Conservation (phyloP, 2,329 filamentous ascomycete species). For the Phymatotrichopsis omnivora region DNA sequence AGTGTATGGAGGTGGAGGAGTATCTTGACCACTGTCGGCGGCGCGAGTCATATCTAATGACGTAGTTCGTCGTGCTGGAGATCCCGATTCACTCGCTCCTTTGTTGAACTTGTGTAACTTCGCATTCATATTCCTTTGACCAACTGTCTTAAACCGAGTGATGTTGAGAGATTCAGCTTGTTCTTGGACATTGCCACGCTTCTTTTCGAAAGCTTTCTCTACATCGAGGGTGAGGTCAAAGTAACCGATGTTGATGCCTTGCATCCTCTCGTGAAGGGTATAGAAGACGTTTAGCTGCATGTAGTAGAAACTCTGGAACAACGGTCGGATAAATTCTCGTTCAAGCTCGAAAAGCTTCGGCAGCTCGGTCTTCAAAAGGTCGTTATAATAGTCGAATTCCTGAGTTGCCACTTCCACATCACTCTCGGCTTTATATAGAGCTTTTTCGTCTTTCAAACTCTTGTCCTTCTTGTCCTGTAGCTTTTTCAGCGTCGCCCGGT, state of each 20-base stretch:
- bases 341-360: conserved; percentile 85
- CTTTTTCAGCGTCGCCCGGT: conserved; percentile 75
- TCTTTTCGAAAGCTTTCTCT: conserved; percentile 79
- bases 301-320: conserved; percentile 99
- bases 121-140: conserved; percentile 44
- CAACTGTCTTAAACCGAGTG: conserved; percentile 82
- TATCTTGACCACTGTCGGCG: conserved; percentile 41
- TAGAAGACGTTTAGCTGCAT: conserved; percentile 99
- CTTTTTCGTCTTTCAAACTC: conserved; percentile 91
- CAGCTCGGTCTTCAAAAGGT: conserved; percentile 88
- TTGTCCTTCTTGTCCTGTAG: conserved; percentile 97
- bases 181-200: conserved; percentile 80
- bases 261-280: conserved; percentile 96
- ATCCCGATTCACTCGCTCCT: conserved; percentile 35
- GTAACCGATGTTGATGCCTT: conserved; percentile 92
- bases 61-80: conserved; percentile 34
- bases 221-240: conserved; percentile 88
- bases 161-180: conserved; percentile 75
- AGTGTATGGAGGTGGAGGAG: conserved; percentile 64
- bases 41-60: conserved; percentile 28
- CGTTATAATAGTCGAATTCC: conserved; percentile 97
- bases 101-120: conserved; percentile 40
- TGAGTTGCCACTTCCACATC: conserved; percentile 86
- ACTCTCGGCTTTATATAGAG: conserved; percentile 87
- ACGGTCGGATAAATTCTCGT: conserved; percentile 85